Evolutionary conservation across 257 asterid genomes (phyloP), one percentile per base, ranked within the genome.

Genomic region (Primulina huaijiensis): DNA sequence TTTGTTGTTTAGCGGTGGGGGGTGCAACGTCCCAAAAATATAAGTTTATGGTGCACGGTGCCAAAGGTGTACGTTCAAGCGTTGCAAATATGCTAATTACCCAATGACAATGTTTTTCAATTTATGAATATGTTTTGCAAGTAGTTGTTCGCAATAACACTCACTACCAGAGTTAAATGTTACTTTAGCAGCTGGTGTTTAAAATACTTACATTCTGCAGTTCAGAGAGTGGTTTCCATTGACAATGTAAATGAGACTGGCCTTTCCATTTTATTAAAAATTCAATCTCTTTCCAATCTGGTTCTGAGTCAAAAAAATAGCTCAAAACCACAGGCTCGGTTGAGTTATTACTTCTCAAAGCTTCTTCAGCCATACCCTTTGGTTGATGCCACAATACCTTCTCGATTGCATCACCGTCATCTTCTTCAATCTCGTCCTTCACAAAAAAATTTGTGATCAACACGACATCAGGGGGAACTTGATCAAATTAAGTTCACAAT

Each of bases 331-430:
- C 77, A 67, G 98, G 99, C 64, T 86, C 92, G 19, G 88, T 68
- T 61, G 97, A 84, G 82, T 77, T 89, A 65, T 84, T 85, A 83
- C 83, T 89, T 85, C 85, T 88, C 65, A 73, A 69, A 77, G 99
- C 97, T 84, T 88, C 98, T 78, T 94, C 97, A 63, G 99, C 97
- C 69, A 83, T 82, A 76, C 99, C 99, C 89, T 78, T 91, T 30
- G 93, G 95, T 79, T 94, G 99, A 84, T 94, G 99, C 99, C 99
- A 94, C 60, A 94, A 79, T 60, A 94, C 99, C 82, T 85, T 91
- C 85, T 94, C 99, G 73, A 94, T 91, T 4, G 90, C 81, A 65
- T 94, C 99, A 63, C 85, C 84, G 66, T 89, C 99, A 83, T 91
- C 98, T 82, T 91, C 99, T 81, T 87, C 97, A 71, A 73, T 61